Base-by-base conservation (phyloP, 31 red algal species). In the Endocladia muricata region DNA sequence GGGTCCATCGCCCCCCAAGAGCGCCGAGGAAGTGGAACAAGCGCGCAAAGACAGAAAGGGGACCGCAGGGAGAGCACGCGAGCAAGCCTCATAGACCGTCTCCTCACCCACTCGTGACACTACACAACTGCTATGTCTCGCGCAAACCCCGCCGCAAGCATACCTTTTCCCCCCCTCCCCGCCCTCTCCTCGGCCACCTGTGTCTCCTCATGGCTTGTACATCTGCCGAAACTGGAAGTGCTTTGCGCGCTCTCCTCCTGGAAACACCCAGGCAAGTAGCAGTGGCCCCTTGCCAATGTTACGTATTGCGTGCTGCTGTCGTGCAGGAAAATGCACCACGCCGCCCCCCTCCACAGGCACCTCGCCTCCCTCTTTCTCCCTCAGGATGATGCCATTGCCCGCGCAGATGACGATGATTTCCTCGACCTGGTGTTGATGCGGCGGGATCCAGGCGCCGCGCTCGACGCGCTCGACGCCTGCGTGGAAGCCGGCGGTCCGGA, bases 1-100 rank as follows among this genome's bases (percentile, higher is more conserved):
- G 74, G 80, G 81, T 30, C 73, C 73, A 4, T 29, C 48, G 28
- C 88, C 88, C 2, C 88, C 88, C 41, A 76, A 38, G 29, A 19
- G 47, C 34, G 32, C 37, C 25, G 58, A 3, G 21, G 37, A 47
- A 39, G 8, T 72, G 26, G 68, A 42, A 21, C 21, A 5, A 43
- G 68, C 68, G 23, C 36, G 68, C 23, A 33, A 15, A 7, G 68
- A 72, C 15, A 37, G 35, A 47, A 72, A 33, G 35, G 21, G 31
- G 39, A 72, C 5, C n/a, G n/a, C n/a, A n/a, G n/a, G n/a, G n/a
- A n/a, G n/a, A n/a, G n/a, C n/a, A n/a, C n/a, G n/a, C n/a, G n/a
- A n/a, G n/a, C n/a, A n/a, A n/a, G n/a, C n/a, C n/a, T n/a, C n/a
- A n/a, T n/a, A n/a, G n/a, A n/a, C n/a, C n/a, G n/a, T n/a, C n/a